Percentiles rank a stretch among this genome's conserved stretches.
Conservation (phyloP, 2,329 filamentous ascomycete species). For the Sclerotinia trifoliorum region DNA sequence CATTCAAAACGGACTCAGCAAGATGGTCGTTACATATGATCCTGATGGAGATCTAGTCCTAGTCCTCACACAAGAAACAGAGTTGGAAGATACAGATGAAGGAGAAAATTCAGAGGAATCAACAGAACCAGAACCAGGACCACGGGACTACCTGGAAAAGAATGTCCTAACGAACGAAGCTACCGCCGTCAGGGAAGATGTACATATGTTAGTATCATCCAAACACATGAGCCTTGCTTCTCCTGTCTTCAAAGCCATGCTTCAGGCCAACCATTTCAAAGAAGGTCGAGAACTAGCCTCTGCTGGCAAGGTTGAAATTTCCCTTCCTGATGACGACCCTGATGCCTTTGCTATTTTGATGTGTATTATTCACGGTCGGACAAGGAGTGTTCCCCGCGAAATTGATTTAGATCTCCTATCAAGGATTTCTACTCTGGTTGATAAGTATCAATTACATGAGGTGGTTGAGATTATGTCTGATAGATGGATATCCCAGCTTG, state of each 20-base stretch:
- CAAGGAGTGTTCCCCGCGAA: not conserved
- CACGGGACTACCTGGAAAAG: not conserved
- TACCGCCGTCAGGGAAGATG: not conserved
- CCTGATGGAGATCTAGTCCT: constrained; percentile 15
- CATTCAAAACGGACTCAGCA: not conserved
- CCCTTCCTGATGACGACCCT: constrained; percentile 18
- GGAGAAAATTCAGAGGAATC: not conserved
- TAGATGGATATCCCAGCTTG: constrained; percentile 14
- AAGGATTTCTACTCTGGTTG: constrained; percentile 18
- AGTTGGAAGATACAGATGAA: not conserved
- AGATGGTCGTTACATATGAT: constrained; percentile 2
- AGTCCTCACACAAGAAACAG: not conserved
- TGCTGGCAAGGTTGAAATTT: constrained; percentile 5
- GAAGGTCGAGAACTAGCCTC: constrained; percentile 8
- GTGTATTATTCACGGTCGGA: constrained; percentile 1
- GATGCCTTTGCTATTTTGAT: constrained; percentile 20
- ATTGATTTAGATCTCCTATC: not conserved
- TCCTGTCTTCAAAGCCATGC: constrained; percentile 19
- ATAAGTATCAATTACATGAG: constrained; percentile 22
- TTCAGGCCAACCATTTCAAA: constrained; percentile 11
- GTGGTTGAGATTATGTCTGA: constrained; percentile 17
- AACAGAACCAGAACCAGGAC: not conserved
- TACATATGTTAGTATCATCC: constrained; percentile 21
- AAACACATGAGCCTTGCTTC: constrained; percentile 21
- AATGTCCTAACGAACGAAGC: too few species aligned